These are phyloP conservation scores for Neopestalotiopsis rosae DNA, from an alignment of 2,329 filamentous ascomycete species.

Conservation along the genomic window DNA sequence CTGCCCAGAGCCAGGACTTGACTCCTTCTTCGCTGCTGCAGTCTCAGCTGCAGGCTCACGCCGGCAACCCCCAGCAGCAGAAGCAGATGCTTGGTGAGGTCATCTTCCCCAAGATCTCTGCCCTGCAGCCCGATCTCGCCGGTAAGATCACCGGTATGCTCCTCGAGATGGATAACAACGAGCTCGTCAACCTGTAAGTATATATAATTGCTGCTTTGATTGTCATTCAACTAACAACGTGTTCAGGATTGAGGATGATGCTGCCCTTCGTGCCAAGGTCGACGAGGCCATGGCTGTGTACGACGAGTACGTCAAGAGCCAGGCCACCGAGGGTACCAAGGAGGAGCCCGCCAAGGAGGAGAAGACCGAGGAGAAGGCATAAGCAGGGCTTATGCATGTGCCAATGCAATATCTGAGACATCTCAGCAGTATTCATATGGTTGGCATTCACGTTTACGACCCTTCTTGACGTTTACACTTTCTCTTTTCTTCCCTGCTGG, in stretches of 20 bases:
- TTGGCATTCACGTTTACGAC: slow-evolving; percentile 22
- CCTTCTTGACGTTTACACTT: slow-evolving; percentile 21
- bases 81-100: slow-evolving; percentile 99
- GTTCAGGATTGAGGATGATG: slow-evolving; percentile 84
- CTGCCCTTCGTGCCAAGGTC: slow-evolving; percentile 90
- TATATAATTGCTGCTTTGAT: not conserved
- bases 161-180: slow-evolving; percentile 96
- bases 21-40: slow-evolving; percentile 55
- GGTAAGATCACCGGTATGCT: slow-evolving; percentile 99
- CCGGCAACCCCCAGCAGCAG: slow-evolving; percentile 72
- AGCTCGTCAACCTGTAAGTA: slow-evolving; percentile 94
- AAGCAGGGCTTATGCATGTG: slow-evolving; percentile 32
- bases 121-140: slow-evolving; percentile 91
- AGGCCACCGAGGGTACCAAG: slow-evolving; percentile 47
- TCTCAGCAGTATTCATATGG: slow-evolving; percentile 1
- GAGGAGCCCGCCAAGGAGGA: slow-evolving; percentile 53
- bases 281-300: slow-evolving; percentile 97
- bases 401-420: not conserved
- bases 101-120: slow-evolving; percentile 98
- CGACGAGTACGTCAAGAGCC: slow-evolving; percentile 97
- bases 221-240: slow-evolving; percentile 24
- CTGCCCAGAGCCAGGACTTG: slow-evolving; percentile 40
- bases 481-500: slow-evolving; percentile 16
- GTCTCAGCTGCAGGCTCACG: slow-evolving; percentile 59
- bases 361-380: slow-evolving; percentile 59